These are phyloP conservation scores for Platanus orientalis DNA, from an alignment of 164 flowering plant species.

Conservation along the genomic window DNA sequence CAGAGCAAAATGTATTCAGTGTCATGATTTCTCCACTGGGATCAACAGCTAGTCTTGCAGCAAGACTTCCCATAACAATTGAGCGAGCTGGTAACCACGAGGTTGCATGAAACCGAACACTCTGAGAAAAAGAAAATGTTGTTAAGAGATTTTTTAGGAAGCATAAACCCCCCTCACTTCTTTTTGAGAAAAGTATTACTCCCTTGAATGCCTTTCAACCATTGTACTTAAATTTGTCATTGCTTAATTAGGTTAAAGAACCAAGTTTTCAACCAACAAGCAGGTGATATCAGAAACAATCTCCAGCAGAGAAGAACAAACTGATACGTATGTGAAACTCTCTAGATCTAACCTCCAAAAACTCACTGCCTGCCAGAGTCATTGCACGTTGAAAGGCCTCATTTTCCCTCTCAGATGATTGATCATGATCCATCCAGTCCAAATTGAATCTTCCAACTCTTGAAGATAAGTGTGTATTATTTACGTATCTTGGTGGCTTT, in stretches of 20 bases:
- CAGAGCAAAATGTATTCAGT: conserved; percentile 73
- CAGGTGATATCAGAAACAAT: background rate
- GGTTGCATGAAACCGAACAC: conserved; percentile 55
- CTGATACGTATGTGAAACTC: conserved; percentile 5
- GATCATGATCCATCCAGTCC: conserved; percentile 90
- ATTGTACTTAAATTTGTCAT: background rate
- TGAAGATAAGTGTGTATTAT: conserved; percentile 71
- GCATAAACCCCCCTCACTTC: background rate
- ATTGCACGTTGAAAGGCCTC: conserved; percentile 86
- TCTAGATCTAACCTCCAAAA: conserved; percentile 52
- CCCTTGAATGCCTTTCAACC: no score
- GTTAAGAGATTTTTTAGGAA: background rate
- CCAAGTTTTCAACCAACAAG: background rate
- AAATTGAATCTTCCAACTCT: conserved; percentile 82
- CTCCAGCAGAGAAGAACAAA: background rate
- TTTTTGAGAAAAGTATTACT: no score
- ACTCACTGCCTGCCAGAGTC: conserved; percentile 76
- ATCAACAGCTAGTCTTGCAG: conserved; percentile 58
- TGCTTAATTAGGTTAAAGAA: background rate
- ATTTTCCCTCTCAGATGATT: conserved; percentile 81
- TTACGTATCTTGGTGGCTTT: conserved; percentile 81
- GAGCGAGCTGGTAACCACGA: conserved; percentile 95
- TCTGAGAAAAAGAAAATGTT: conserved; percentile 30
- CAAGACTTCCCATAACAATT: conserved; percentile 62
- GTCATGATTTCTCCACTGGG: conserved; percentile 88